Base-by-base conservation (phyloP, 192 early-diverging fungal species). In the Dispira simplex region DNA sequence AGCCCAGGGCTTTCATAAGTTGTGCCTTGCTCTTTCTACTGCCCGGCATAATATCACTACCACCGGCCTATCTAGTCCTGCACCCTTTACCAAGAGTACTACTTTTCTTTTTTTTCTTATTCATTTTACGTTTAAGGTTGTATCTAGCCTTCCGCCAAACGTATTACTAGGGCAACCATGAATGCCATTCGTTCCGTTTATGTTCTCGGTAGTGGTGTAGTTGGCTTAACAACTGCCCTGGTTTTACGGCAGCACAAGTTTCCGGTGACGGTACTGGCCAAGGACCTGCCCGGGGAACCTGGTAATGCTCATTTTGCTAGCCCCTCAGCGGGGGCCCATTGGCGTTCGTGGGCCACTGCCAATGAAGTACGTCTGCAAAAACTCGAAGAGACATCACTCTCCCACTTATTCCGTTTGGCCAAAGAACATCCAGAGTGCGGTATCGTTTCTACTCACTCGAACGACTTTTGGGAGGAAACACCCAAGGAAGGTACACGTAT, bases 271-370 rank as follows among this genome's bases (percentile, higher is more conserved):
- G 45, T 83, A n/a, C 64, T 78, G 0, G 75, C 77, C 12, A 60
- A 73, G 46, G 64, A 75, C 20, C 54, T 57, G 0, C 71, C 70
- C 10, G 63, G 52, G 10, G 44, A 54, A 5, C 26, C 46, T 0
- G 68, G 63, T 2, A 44, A 46, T 8, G 62, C 46, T 32, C 56
- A 65, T 49, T 82, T 74, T 39, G 68, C 74, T 18, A 71, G 60
- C 3, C 75, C 77, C 12, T 70, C 75, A 65, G 84, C 84, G 0
- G 84, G 84, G 12, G 84, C 84, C 39, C 79, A 84, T 68, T 85
- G 84, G 84, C 77, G 81, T 23, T 73, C 78, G 3, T 79, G 70
- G 68, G 74, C 82, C 11, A 62, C 32, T 43, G 73, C 73, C 26
- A 53, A 72, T 21, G 75, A 84, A 66, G 49, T 46, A 14, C 3